phyloP scores from a whole-genome alignment of 176 grass and related monocot species.

The Chrysopogon serrulatus region DNA sequence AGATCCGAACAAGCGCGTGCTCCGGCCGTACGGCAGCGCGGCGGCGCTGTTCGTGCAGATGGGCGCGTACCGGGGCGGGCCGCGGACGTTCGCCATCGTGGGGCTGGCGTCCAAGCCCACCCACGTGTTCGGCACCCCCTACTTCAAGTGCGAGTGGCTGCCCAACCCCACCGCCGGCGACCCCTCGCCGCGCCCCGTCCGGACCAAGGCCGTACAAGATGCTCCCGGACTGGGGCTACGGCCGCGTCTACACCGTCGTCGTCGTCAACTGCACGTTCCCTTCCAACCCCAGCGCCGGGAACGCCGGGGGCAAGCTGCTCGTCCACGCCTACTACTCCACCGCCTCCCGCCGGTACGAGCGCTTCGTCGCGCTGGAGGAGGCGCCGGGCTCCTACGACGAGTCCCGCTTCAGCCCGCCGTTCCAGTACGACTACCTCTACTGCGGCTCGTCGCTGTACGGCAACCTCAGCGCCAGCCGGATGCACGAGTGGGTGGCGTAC shows the following conservation, averaged over 20 bases:
- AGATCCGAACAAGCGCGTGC: constrained; percentile 61
- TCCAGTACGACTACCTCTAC: constrained; percentile 86
- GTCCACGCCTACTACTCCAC: constrained; percentile 89
- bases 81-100: constrained; percentile 63
- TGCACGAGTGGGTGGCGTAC: constrained; percentile 84
- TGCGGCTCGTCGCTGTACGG: constrained; percentile 94
- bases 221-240: constrained; percentile 92
- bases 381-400: constrained; percentile 62
- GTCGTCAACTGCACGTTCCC: constrained; percentile 95
- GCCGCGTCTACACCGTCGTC: constrained; percentile 83
- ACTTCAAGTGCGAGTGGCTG: constrained; percentile 96
- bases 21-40: constrained; percentile 67
- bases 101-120: constrained; percentile 85
- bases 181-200: constrained; percentile 42
- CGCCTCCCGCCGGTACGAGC: constrained; percentile 66
- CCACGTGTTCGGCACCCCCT: constrained; percentile 70
- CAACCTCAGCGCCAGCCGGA: constrained; percentile 56
- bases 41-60: constrained; percentile 87
- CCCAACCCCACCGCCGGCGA: constrained; percentile 35
- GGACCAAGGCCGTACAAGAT: constrained; percentile 91
- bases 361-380: constrained; percentile 74
- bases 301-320: constrained; percentile 77
- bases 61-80: constrained; percentile 86
- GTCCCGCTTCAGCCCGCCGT: constrained; percentile 45
- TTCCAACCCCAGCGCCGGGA: constrained; percentile 62